Conservation (phyloP, 1,284 basidiomycete species). For the Trichosporon sp. region DNA sequence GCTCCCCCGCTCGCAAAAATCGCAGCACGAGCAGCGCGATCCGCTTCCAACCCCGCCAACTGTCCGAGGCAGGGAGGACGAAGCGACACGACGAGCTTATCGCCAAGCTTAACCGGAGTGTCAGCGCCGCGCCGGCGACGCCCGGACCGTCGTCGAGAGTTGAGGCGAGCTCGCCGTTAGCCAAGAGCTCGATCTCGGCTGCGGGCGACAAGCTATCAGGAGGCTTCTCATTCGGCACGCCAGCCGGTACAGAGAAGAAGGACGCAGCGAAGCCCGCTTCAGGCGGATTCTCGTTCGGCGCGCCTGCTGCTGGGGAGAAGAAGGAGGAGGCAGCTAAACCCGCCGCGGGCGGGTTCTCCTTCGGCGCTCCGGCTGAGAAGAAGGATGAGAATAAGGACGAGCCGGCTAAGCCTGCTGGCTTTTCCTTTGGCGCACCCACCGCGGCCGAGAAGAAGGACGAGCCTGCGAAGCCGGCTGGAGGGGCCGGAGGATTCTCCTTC, state of each 20-base stretch:
- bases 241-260: slow-evolving; percentile 1
- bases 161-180: too few relatives aligned
- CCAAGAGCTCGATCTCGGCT: too few relatives aligned
- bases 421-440: slow-evolving; percentile 2
- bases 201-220: background rate
- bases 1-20: background rate
- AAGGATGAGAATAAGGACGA: background rate
- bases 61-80: slow-evolving; percentile 11
- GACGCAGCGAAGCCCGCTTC: background rate
- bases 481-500: background rate
- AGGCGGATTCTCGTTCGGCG: slow-evolving; percentile 6
- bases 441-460: background rate
- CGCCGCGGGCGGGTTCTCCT: slow-evolving; percentile 1
- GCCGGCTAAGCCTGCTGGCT: too few relatives aligned
- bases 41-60: slow-evolving; percentile 7
- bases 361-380: background rate
- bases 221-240: slow-evolving; percentile 5
- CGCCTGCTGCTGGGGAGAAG: background rate
- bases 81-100: slow-evolving; percentile 19
- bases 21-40: background rate
- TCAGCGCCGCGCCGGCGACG: background rate
- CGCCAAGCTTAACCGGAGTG: slow-evolving; percentile 10
- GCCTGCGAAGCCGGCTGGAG: background rate
- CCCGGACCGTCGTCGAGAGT: too few relatives aligned
- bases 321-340: background rate